A percentile compares a stretch with the other conserved stretches of the same genome.
phyloP scores from a whole-genome alignment of 2,329 filamentous ascomycete species.

The Akanthomyces dipterigenus region DNA sequence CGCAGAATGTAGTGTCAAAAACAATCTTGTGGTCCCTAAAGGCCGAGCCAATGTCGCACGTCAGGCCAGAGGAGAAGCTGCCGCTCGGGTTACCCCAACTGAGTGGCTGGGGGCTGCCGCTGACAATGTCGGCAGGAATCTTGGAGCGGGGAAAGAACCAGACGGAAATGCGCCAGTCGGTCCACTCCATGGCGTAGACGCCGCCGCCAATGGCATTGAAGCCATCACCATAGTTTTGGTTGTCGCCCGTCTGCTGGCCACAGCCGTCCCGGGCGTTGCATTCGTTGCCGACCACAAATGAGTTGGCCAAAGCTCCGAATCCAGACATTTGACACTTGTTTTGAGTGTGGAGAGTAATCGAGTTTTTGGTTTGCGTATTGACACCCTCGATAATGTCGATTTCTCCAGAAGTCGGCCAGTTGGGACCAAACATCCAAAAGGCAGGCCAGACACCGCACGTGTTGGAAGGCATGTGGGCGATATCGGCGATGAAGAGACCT shows the following conservation, averaged over 20 bases:
- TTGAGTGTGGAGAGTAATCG: conserved; percentile 62
- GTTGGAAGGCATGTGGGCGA: conserved; percentile 68
- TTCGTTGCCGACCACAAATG: conserved; percentile 40
- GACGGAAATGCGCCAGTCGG: conserved; percentile 60
- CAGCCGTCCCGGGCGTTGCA: conserved; percentile 59
- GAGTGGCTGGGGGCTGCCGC: conserved; percentile 54
- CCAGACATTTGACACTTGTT: conserved; percentile 51
- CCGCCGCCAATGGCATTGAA: conserved; percentile 68
- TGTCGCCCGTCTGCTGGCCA: conserved; percentile 42
- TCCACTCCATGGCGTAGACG: conserved; percentile 74
- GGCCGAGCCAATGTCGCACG: conserved; percentile 63
- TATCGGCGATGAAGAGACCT: conserved; percentile 66
- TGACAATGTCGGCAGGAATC: conserved; percentile 58
- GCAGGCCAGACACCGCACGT: conserved; percentile 72
- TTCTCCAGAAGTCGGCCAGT: conserved; percentile 66
- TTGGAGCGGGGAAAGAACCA: conserved; percentile 71
- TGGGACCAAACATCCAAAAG: conserved; percentile 60
- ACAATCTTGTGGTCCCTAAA: conserved; percentile 71
- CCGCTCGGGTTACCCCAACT: conserved; percentile 65
- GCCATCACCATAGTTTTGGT: conserved; percentile 54
- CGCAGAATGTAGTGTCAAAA: conserved; percentile 81
- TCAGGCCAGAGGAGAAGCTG: conserved; percentile 56
- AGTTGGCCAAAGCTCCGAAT: conserved; percentile 39
- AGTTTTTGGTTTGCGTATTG: conserved; percentile 52
- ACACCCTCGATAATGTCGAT: conserved; percentile 79